These are phyloP conservation scores for Anethum foeniculum DNA, from an alignment of 140 eudicot genomes.

Conservation along the genomic window DNA sequence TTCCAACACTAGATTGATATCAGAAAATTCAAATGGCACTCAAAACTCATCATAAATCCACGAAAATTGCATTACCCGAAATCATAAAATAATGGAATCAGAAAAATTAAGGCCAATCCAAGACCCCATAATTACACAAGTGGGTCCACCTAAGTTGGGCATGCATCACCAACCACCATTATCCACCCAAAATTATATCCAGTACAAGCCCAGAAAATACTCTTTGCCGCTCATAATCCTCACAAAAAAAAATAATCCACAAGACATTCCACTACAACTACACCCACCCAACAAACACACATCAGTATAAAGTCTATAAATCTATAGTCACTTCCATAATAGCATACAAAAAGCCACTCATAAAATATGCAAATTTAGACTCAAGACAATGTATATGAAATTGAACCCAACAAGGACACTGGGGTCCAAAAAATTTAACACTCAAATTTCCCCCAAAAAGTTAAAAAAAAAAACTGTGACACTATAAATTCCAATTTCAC, in stretches of 20 bases:
- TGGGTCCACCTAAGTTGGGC: conserved; percentile 28
- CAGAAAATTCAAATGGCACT: conserved; percentile 32
- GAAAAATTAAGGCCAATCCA: conserved; percentile 22
- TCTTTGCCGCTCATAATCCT: conserved; percentile 40
- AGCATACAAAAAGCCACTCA: conserved; percentile 18
- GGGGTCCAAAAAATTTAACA: not conserved
- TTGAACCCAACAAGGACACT: not conserved
- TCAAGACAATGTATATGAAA: conserved; percentile 3
- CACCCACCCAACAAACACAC: conserved; percentile 23
- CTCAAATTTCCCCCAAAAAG: not conserved
- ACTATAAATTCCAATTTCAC: not conserved
- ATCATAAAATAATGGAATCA: conserved; percentile 27
- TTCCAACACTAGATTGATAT: conserved; percentile 33
- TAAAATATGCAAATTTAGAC: conserved; percentile 6
- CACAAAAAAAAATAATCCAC: conserved; percentile 30
- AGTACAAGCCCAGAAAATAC: conserved; percentile 33
- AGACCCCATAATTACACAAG: conserved; percentile 30
- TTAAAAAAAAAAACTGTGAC: conserved; percentile 1
- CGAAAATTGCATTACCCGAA: conserved; percentile 17
- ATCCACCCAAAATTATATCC: conserved; percentile 56
- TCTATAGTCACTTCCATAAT: conserved; percentile 27
- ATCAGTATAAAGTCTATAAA: conserved; percentile 13
- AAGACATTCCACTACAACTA: conserved; percentile 24
- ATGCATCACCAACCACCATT: conserved; percentile 49
- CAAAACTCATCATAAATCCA: conserved; percentile 33